These are phyloP conservation scores for Nicotiana tomentosiformis DNA, from an alignment of 257 asterid genomes.

Conservation along the genomic window DNA sequence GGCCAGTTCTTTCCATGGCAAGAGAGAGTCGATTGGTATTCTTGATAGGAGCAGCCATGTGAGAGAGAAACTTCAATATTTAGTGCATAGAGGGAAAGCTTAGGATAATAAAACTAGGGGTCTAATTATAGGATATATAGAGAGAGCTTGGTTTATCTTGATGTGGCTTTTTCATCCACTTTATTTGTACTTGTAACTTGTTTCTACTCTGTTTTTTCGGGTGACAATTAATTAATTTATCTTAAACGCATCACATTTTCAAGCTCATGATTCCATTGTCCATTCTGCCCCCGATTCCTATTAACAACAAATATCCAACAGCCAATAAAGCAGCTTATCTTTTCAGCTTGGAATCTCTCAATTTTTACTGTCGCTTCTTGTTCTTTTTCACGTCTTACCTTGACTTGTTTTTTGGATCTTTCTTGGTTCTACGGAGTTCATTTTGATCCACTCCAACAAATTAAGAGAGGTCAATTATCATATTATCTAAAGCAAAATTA, in stretches of 20 bases:
- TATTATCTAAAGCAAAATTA: neutral
- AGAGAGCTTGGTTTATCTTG: constrained; percentile 14
- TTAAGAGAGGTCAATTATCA: neutral
- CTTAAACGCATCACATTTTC: neutral
- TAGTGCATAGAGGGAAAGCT: neutral
- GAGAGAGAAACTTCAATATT: neutral
- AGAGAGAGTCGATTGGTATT: constrained; percentile 35
- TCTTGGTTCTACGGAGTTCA: neutral
- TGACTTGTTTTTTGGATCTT: neutral
- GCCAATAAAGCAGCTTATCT: neutral
- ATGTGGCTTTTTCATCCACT: constrained; percentile 19
- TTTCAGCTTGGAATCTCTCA: neutral
- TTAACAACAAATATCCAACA: neutral
- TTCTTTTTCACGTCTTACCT: neutral
- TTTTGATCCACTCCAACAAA: neutral
- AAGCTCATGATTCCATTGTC: constrained; percentile 16
- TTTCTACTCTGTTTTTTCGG: neutral
- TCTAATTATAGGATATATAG: constrained; percentile 21
- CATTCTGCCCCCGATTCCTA: neutral
- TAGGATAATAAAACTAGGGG: neutral
- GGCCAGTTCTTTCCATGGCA: constrained; percentile 97
- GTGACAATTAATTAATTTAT: neutral
- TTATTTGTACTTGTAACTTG: neutral
- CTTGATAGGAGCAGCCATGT: constrained; percentile 37
- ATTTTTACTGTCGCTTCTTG: neutral